Base-by-base conservation (phyloP, 176 grass and related monocot genomes). In the Secale cereale region DNA sequence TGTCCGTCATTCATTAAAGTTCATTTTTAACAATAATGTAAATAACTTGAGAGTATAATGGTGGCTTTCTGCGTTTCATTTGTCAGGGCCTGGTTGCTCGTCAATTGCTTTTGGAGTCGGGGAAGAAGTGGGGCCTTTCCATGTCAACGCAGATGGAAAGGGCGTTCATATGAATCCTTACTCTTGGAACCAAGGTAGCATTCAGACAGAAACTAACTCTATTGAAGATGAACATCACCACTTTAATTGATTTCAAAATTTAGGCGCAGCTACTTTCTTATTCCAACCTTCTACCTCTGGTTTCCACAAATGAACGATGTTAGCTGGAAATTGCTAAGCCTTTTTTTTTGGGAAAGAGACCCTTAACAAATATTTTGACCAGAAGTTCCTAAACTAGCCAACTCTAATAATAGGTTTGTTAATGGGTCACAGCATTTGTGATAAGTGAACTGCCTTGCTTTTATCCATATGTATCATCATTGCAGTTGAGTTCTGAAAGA, bases 41-140 rank as follows among this genome's bases (percentile, higher is more conserved):
- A 30, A 45, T 22, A 1, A 1, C 29, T 39, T 54, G 36, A 29
- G 11, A 79, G 5, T 56, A 15, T 31, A 69, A 50, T 76, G 32
- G 54, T 86, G 33, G 45, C 25, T 70, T 48, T 40, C 7, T 8
- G 5, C 29, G 17, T 83, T 70, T 72, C 39, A 77, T 82, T 54
- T 89, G 84, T 6, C 68, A 95, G 93, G 97, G 60, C 97, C 97
- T 74, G 93, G 97, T 59, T 99, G 93, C 86, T 99, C 97, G 52
- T 99, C 97, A 76, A 90, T 99, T 85, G 93, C 93, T 26, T 99
- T n/a, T 91, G 97, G 97, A 17, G 26, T 96, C 48, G 97, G 88
- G 36, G 97, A 99, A 89, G 97, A 99, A 86, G 46, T 99, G 25
- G 97, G 97, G 16, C 97, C 97, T 85, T 99, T 99, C 82, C 97